Evolutionary conservation across 2,329 filamentous ascomycete species (phyloP), one percentile per base, ranked within the genome.

Genomic region (Endoconidiophora polonica): DNA sequence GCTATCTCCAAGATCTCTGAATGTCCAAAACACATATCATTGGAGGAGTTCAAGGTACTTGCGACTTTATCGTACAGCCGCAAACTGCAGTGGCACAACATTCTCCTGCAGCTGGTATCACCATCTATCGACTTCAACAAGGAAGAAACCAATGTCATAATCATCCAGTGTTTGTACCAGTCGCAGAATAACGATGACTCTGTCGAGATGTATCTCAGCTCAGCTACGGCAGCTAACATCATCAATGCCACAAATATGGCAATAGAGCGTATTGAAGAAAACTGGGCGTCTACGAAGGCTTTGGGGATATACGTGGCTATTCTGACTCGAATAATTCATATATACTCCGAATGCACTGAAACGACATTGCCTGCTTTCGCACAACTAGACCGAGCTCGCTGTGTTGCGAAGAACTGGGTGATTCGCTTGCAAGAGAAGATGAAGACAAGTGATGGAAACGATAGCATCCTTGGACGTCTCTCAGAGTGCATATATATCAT

Each of bases 1-100:
- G 68, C 74, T 0, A 66, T 82, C 10, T 67, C 76, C 0, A 59
- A 57, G 1, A 72, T 76, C 51, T 60, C 56, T 0, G 46, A 58
- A 0, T 78, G 74, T 45, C 74, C 77, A 0, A 9, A 50, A 0
- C 56, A 67, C 20, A 61, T 82, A 50, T 64, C 69, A 0, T 52
- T 76, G 0, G 67, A 70, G 0, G 75, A 82, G 48, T 80, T 68
- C 57, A 71, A 73, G 46, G 63, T 68, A 0, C 67, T 79, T n/a
- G 63, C 65, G 0, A 57, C 66, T 0, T 55, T 81, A 2, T 66
- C 70, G 0, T 57, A 70, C 1, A 75, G 75, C 0, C 52, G 64
- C 16, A 57, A 59, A 1, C 59, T 77, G 6, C 72, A 76, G 46
- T 81, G 75, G 71, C 56, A 64, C 6, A 80, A 78, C 48, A 68